phyloP scores from a whole-genome alignment of 2,329 filamentous ascomycete genomes.

The Fusarium zealandicum region DNA sequence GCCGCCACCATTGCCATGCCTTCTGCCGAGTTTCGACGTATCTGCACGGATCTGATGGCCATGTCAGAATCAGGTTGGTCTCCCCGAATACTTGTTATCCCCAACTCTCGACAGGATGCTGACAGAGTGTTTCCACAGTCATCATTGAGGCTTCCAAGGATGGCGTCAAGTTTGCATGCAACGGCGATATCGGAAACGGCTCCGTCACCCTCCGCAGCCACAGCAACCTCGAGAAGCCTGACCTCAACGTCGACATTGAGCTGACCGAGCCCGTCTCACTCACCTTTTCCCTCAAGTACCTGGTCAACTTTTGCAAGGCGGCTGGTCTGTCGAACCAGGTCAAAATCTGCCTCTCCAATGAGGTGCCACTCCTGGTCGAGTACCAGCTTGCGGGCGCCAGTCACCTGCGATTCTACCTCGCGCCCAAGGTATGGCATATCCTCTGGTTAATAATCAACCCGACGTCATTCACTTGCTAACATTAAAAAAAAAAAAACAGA shows the following conservation, averaged over 20 bases:
- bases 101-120: background rate
- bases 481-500: no score
- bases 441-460: no score
- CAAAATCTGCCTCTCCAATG: constrained; percentile 92
- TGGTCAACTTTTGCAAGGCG: constrained; percentile 99
- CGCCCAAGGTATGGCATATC: constrained; percentile 79
- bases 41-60: constrained; percentile 88
- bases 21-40: constrained; percentile 87
- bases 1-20: constrained; percentile 91
- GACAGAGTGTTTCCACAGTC: constrained; percentile 61
- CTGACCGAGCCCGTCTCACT: constrained; percentile 91
- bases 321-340: constrained; percentile 81
- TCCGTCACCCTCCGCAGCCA: constrained; percentile 90
- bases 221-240: constrained; percentile 87
- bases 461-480: no score
- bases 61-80: constrained; percentile 92
- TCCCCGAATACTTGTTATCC: background rate
- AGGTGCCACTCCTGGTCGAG: constrained; percentile 95
- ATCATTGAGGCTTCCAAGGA: constrained; percentile 97
- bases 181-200: constrained; percentile 94
- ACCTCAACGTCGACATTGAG: constrained; percentile 85
- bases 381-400: constrained; percentile 83
- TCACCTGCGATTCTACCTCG: constrained; percentile 96
- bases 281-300: constrained; percentile 98
- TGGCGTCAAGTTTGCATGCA: constrained; percentile 92